A percentile compares a stretch with the other conserved stretches of the same genome.
phyloP scores from a whole-genome alignment of 2,329 filamentous ascomycete species.

The Nothopassalora personata region DNA sequence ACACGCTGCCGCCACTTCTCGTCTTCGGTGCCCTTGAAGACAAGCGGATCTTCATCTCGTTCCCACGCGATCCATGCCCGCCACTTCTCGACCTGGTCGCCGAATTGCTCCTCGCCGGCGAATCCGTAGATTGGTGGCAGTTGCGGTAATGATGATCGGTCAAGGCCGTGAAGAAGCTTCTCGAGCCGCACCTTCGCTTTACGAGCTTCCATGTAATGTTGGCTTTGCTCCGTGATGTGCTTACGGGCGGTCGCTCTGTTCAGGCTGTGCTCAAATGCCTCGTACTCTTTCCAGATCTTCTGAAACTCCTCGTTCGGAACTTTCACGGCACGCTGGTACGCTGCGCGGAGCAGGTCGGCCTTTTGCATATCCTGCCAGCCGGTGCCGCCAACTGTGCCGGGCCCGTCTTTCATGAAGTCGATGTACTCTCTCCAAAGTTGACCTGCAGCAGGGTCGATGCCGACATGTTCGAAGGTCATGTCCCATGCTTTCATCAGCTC shows the following conservation, averaged over 20 bases:
- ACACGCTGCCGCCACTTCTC: conserved; percentile 71
- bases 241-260: conserved; percentile 94
- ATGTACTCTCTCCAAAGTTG: conserved; percentile 93
- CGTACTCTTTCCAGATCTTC: conserved; percentile 92
- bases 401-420: conserved; percentile 82
- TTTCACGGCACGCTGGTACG: conserved; percentile 83
- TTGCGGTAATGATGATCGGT: conserved; percentile 70
- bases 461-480: conserved; percentile 82
- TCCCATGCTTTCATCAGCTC: conserved; percentile 85
- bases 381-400: conserved; percentile 70
- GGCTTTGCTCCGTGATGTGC: conserved; percentile 86
- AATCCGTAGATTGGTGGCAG: conserved; percentile 81
- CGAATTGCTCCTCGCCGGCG: conserved; percentile 78
- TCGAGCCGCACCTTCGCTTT: conserved; percentile 86
- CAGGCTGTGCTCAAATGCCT: conserved; percentile 87
- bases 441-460: conserved; percentile 84
- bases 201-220: conserved; percentile 92
- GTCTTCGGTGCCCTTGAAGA: conserved; percentile 76
- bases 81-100: conserved; percentile 81
- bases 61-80: conserved; percentile 94
- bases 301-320: conserved; percentile 81
- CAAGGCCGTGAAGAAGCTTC: conserved; percentile 72
- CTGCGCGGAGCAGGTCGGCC: conserved; percentile 87
- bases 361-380: conserved; percentile 98
- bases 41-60: conserved; percentile 75